Base-by-base conservation (phyloP, 2,329 filamentous ascomycete species). In the Tolypocladium endophyticum region DNA sequence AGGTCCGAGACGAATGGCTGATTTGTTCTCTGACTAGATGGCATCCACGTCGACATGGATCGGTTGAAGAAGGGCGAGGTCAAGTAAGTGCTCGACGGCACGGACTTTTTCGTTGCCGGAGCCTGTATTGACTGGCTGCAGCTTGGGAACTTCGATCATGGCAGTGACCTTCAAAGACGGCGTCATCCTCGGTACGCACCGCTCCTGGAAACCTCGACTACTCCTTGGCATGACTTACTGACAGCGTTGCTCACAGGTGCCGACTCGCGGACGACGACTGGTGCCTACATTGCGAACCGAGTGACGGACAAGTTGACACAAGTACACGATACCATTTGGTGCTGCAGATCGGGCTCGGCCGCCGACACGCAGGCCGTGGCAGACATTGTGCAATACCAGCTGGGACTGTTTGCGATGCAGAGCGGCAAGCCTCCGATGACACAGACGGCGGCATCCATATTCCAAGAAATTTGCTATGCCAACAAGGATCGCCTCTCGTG, bases 251-350 rank as follows among this genome's bases (percentile, higher is more conserved):
- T 55, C 33, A 20, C 60, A 86, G 90, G 94, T 66, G 94, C 94
- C 69, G 94, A 99, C 77, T 97, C 92, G 71, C 87, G 94, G 80
- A 99, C 94, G 66, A 99, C 94, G 55, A 99, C 93, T 59, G 94
- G 94, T 70, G 87, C 93, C 68, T 99, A 97, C 83, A 97, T 99
- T 72, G 94, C 94, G 69, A 99, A 99, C 78, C 88, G 94, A 81
- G 94, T 99, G 66, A 99, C 94, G 65, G 94, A 99, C 83, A 99
- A 99, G 82, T 87, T 99, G 73, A 99, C 94, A 70, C 89, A 92
- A 81, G 93, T 99, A 62, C 90, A 96, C 79, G 94, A 99, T 76
- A 97, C 93, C 61, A 97, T 99, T 77, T 99, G 94, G 94, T 99
- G 94, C 81, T 99, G 94, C 80, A 88, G 94, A 71, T 97, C 94